Evolutionary conservation across 352 stramenopile genomes (phyloP), one percentile per base, ranked within the genome.

Genomic region (Pythium folliculosum): DNA sequence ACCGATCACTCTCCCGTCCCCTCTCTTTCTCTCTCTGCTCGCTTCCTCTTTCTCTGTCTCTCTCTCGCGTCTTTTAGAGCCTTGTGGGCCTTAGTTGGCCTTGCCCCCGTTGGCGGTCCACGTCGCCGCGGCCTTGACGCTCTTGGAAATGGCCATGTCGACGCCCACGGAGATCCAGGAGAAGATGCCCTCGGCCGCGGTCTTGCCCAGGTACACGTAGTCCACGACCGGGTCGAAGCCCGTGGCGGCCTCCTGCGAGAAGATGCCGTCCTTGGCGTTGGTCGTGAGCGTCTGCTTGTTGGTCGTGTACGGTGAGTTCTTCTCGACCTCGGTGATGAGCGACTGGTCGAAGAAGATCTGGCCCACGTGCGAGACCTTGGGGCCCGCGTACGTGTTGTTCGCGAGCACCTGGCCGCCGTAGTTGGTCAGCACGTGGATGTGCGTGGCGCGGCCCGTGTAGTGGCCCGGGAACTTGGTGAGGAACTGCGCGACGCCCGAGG

Each of bases 121-220:
- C 23, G 69, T 77, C 23, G 75, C 68, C 14, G 69, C 71, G 19
- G 65, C 63, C 7, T 22, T 60, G 30, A 82, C 63, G 25, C 22
- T 70, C 63, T 74, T 65, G 5, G 69, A 53, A 0, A 38, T 17
- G 17, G 60, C 68, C 64, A 72, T 70, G 55, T 81, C 74, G 10
- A 81, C 65, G 23, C 74, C 74, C 21, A 78, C 51, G 1, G 74
- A 77, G 66, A 81, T 72, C 75, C 75, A 81, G 25, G 75, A 67
- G 59, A 81, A 60, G 17, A 78, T 54, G 35, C 71, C 74, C 40
- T 81, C 71, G 21, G 53, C 47, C 37, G 77, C 59, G 17, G 48
- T 63, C 43, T 77, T 71, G 40, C 74, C 74, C 58, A 81, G 56
- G 23, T 71, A 43, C 43, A 73, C 69, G 57, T 81, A 78, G 65